Percentiles rank a stretch among this genome's conserved stretches.
These are phyloP conservation scores for Trichocomaceae sp. DNA, from an alignment of 2,329 filamentous ascomycete species.

Conservation along the genomic window DNA sequence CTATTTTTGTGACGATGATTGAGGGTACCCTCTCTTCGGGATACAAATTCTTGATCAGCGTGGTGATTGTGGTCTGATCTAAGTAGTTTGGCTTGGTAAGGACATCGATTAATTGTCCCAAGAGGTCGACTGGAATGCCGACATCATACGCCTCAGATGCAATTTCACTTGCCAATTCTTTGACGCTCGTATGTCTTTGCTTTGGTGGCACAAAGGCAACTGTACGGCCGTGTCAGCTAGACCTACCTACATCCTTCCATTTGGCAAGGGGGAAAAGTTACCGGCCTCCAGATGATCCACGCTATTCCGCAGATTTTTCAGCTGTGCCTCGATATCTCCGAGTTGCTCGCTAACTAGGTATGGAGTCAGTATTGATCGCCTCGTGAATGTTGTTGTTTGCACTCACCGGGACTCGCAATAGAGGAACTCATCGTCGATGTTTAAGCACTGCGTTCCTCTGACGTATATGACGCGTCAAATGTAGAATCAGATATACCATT, in stretches of 20 bases:
- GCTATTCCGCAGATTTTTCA: conserved; percentile 26
- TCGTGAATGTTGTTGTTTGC: neutral
- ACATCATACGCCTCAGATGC: conserved; percentile 58
- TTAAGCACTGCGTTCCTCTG: neutral
- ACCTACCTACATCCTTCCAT: neutral
- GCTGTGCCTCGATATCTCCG: conserved; percentile 11
- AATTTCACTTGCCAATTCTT: conserved; percentile 58
- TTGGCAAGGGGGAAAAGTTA: conserved; percentile 15
- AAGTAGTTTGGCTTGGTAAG: conserved; percentile 61
- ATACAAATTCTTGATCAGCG: conserved; percentile 67
- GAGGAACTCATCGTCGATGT: neutral
- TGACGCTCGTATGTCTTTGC: conserved; percentile 57
- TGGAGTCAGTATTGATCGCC: neutral
- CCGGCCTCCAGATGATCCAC: conserved; percentile 34
- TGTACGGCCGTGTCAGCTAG: conserved; percentile 14
- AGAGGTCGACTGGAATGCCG: conserved; percentile 56
- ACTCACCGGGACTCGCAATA: conserved; percentile 9
- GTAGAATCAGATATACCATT: neutral
- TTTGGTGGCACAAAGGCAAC: conserved; percentile 52
- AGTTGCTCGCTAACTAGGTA: neutral
- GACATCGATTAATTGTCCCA: conserved; percentile 60
- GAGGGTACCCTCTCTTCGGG: conserved; percentile 59
- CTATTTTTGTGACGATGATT: conserved; percentile 56
- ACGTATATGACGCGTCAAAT: neutral
- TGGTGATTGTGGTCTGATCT: conserved; percentile 66